Base-by-base conservation (phyloP, 257 asterid genomes). In the Ehretia macrophylla region DNA sequence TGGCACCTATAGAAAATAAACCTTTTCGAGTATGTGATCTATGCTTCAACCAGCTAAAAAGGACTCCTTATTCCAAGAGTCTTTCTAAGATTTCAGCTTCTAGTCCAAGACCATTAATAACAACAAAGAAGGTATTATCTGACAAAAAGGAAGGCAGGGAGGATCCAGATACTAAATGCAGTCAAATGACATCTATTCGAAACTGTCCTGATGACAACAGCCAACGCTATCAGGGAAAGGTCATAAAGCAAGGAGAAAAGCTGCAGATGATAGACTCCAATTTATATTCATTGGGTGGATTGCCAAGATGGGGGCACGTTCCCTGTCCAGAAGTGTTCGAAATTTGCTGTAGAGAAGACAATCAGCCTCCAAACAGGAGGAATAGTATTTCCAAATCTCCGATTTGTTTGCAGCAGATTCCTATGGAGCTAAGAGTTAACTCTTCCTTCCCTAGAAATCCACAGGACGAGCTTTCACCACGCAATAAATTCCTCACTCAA, bases 291-390 rank as follows among this genome's bases (percentile, higher is more conserved):
- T 45, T 51, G 5, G 70, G 63, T 51, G 63, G 52, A 48, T 55
- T 69, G 47, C 72, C 73, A 11, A 73, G 85, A 63, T 79, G 82
- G 85, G 85, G 82, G 10, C 74, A 64, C 13, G 85, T 79, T 16
- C 55, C 76, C 37, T 73, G 77, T 57, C 82, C 85, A 17, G 73
- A 58, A 65, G 20, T 52, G 32, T 79, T 79, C 64, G 64, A 32
- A 58, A 68, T 60, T 47, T 9, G 53, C 19, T 35, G 42, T 38
- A 46, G 45, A 61, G 73, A 32, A 37, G 57, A 60, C 11, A 20
- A 45, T 42, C 18, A 20, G 55, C 27, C 56, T 40, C 58, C 53
- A 19, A 49, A 19, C 49, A 62, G 2, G 44, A 66, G 67, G 54
- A 63, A 67, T 56, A 56, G 65, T 64, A 56, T 61, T 18, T n/a